Conservation (phyloP, 768 basidiomycete species). For the Fomitopsis serialis region DNA sequence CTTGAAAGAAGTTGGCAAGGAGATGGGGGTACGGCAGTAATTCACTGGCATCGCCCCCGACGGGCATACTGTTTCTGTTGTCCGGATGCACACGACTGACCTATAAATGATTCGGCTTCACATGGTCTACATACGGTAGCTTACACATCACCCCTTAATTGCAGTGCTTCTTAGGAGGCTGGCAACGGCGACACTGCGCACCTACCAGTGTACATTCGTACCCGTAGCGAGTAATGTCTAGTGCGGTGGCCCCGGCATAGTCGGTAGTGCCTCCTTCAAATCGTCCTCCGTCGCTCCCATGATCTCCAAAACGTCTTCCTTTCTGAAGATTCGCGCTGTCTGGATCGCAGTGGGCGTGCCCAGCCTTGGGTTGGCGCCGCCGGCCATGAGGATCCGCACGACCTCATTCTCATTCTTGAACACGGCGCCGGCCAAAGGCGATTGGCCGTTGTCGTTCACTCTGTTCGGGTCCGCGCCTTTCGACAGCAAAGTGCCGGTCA, state of each 20-base stretch:
- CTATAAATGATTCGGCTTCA: no score
- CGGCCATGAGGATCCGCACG: constrained; percentile 45
- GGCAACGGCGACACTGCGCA: no score
- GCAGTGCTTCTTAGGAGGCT: no score
- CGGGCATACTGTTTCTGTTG: neutral
- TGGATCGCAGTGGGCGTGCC: constrained; percentile 69
- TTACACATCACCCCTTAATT: no score
- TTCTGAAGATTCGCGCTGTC: constrained; percentile 62
- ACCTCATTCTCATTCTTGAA: constrained; percentile 69
- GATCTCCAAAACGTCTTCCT: constrained; percentile 46
- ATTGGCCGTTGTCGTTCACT: constrained; percentile 67
- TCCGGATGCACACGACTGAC: no score
- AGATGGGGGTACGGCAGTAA: constrained; percentile 51
- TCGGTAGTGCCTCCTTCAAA: constrained; percentile 25
- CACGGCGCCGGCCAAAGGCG: constrained; percentile 70
- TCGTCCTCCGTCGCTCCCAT: constrained; percentile 60
- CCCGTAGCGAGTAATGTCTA: neutral
- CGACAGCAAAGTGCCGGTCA: constrained; percentile 46
- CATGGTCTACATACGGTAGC: no score
- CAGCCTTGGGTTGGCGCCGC: constrained; percentile 54
- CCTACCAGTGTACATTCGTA: no score
- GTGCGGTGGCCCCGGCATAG: constrained; percentile 13
- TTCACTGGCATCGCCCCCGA: neutral
- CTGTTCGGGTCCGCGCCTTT: constrained; percentile 62
- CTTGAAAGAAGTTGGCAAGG: constrained; percentile 63